Evolutionary conservation across 2,329 filamentous ascomycete species (phyloP).

Genomic region (Paracamarosporium sp.): DNA sequence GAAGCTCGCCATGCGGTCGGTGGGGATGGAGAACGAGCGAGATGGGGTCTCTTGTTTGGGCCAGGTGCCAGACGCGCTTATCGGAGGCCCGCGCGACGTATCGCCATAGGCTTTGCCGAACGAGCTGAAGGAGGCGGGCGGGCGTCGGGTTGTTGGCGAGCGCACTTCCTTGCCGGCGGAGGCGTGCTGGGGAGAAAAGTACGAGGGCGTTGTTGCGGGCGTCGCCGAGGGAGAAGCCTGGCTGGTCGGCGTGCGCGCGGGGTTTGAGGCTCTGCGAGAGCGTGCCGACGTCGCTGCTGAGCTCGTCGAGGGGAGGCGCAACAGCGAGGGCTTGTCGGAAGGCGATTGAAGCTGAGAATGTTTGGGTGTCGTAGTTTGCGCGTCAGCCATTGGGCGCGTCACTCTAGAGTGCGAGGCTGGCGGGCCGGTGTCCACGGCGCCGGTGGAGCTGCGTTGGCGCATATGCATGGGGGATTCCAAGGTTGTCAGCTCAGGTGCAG

Average conservation of each 20-base stretch:
- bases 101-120: slow-evolving; percentile 53
- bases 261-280: slow-evolving; percentile 34
- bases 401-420: slow-evolving; percentile 15
- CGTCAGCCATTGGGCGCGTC: slow-evolving; percentile 12
- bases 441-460: slow-evolving; percentile 5
- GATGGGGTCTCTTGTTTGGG: slow-evolving; percentile 26
- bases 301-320: slow-evolving; percentile 40
- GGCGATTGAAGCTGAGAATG: slow-evolving; percentile 35
- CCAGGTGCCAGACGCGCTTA: slow-evolving; percentile 30
- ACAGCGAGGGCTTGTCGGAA: slow-evolving; percentile 29
- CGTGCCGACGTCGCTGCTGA: slow-evolving; percentile 27
- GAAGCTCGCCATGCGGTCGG: slow-evolving; percentile 35
- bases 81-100: slow-evolving; percentile 57
- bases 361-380: slow-evolving; percentile 24
- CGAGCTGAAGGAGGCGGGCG: slow-evolving; percentile 56
- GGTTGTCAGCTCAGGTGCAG: slow-evolving; percentile 6
- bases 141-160: slow-evolving; percentile 43
- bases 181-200: slow-evolving; percentile 40
- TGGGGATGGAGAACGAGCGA: slow-evolving; percentile 23
- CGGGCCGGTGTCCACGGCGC: slow-evolving; percentile 11
- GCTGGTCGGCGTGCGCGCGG: slow-evolving; percentile 24
- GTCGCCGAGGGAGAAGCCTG: slow-evolving; percentile 26
- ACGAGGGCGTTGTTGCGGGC: slow-evolving; percentile 30
- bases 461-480: slow-evolving; percentile 15
- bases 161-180: slow-evolving; percentile 36